Evolutionary conservation across 2,329 filamentous ascomycete species (phyloP).

Genomic region (Chaetothyriales sp.): DNA sequence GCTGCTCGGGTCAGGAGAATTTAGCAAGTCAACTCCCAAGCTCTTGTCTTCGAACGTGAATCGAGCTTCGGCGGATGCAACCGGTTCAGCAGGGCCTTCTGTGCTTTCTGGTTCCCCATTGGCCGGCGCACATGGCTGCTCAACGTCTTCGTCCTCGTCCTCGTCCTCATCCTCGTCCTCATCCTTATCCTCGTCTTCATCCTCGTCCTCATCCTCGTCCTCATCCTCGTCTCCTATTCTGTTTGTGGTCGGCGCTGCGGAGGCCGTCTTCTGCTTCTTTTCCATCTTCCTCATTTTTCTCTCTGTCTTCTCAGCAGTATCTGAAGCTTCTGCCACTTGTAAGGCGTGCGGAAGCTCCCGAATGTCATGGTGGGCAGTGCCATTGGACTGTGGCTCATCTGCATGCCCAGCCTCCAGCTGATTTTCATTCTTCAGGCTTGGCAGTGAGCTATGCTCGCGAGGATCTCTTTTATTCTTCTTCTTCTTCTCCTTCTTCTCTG

Average conservation of each 20-base stretch:
- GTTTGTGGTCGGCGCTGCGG: conserved; percentile 3
- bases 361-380: background rate
- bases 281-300: conserved; percentile 12
- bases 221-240: conserved; percentile 3
- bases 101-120: background rate
- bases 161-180: conserved; percentile 7
- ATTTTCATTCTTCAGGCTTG: background rate
- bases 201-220: conserved; percentile 6
- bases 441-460: background rate
- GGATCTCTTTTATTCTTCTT: background rate
- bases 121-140: conserved; percentile 5
- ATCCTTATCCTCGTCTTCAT: no score
- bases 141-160: no score
- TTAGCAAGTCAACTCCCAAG: conserved; percentile 3
- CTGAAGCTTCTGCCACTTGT: background rate
- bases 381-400: background rate
- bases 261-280: background rate
- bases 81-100: background rate
- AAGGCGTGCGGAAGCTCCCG: background rate
- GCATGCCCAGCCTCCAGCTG: background rate
- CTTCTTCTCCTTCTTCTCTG: background rate
- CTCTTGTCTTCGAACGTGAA: conserved; percentile 1
- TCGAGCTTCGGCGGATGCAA: background rate
- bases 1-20: conserved; percentile 8
- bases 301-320: background rate